These are phyloP conservation scores for Diversispora epigaea DNA, from an alignment of 192 early-diverging fungal genomes.

Conservation along the genomic window DNA sequence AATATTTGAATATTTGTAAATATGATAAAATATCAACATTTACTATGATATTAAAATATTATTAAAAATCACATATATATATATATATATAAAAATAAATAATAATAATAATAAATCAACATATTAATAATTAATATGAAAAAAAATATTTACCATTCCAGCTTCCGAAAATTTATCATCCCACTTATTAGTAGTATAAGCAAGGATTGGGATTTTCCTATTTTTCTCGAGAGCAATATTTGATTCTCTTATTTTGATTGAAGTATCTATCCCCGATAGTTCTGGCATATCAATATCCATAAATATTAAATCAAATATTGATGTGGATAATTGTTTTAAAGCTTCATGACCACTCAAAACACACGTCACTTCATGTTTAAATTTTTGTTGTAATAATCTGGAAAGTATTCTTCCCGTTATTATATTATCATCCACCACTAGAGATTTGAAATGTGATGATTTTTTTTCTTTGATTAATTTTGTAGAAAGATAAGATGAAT, in stretches of 20 bases:
- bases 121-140: neutral
- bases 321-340: constrained; percentile 41
- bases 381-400: constrained; percentile 51
- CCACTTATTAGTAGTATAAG: constrained; percentile 61
- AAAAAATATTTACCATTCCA: constrained; percentile 22
- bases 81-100: too few species aligned
- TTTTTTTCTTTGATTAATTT: too few species aligned
- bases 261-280: constrained; percentile 59
- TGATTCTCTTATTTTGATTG: constrained; percentile 49
- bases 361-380: constrained; percentile 43
- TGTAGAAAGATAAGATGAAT: too few species aligned
- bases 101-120: neutral
- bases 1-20: too few species aligned
- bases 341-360: constrained; percentile 51
- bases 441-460: constrained; percentile 27
- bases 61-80: too few species aligned
- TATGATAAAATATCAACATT: too few species aligned
- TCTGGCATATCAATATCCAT: constrained; percentile 74
- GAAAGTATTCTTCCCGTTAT: constrained; percentile 63
- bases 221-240: constrained; percentile 48
- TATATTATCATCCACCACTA: constrained; percentile 68
- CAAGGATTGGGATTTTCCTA: constrained; percentile 58
- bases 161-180: constrained; percentile 1
- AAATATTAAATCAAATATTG: constrained; percentile 55
- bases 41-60: too few species aligned